Evolutionary conservation across 805 yeast genomes (phyloP), one percentile per base, ranked within the genome.

Genomic region (Tetrapisispora iriomotensis): DNA sequence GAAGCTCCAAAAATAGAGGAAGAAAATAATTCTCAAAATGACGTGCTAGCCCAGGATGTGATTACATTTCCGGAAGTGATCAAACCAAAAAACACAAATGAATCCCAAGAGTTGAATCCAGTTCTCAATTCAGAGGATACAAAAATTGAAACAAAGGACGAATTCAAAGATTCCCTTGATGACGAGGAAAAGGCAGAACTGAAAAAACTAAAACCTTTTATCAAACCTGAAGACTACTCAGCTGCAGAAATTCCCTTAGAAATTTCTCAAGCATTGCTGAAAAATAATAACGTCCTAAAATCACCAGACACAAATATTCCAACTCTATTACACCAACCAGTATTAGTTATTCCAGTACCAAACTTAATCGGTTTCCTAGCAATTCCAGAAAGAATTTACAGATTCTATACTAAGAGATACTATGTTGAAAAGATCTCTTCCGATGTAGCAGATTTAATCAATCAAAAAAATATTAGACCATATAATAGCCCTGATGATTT

Each of bases 281-380:
- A 36, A n/a, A 32, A 23, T 13, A 39, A 33, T 14, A 36, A 50
- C 15, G 41, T 67, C 2, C 45, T 58, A 17, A 53, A 52, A 38
- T 51, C 58, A 31, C 60, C 61, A 13, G 49, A 57, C 3, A 43
- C 54, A 1, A 39, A 48, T 25, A 63, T 75, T 8, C 79, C 87
- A 1, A 76, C 74, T 23, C 62, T 79, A 36, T 77, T 79, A 53
- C 77, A 78, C 41, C 92, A 86, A 50, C 95, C 97, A 5, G 64
- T 90, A 2, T 66, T 79, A 12, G 87, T 81, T 10, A 69, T 83
- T 41, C 77, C 88, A 5, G 77, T 82, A 29, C 90, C 86, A 25
- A 86, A 82, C 49, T 56, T 85, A 22, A 62, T 82, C 12, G 98
- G 98, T 1, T 83, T 92, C 56, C 48, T 74, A 19, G 79, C 74